Evolutionary conservation across 208 protist genomes (phyloP).

Genomic region (Kentomonas sorsogonicus): DNA sequence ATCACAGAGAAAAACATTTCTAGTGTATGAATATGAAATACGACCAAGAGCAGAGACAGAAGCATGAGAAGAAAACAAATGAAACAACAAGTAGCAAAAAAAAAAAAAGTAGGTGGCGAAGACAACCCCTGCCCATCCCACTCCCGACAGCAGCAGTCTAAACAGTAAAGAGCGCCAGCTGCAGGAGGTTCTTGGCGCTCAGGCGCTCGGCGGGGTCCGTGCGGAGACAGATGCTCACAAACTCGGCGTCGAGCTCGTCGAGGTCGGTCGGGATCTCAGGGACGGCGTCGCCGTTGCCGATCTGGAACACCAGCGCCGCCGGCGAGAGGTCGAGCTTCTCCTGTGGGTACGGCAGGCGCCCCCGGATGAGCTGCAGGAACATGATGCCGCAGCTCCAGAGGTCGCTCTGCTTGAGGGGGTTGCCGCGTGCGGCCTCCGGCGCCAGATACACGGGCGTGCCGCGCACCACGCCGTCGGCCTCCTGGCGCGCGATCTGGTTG

Average conservation of each 20-base stretch:
- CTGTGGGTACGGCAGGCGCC: constrained; percentile 64
- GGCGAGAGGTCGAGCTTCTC: constrained; percentile 40
- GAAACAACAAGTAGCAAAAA: constrained; percentile 9
- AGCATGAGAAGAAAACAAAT: constrained; percentile 12
- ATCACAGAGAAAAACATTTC: too few species aligned
- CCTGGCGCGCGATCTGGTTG: constrained; percentile 57
- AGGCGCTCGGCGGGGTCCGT: constrained; percentile 42
- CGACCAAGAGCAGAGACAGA: too few species aligned
- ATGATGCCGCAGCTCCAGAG: constrained; percentile 88
- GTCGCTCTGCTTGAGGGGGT: constrained; percentile 65
- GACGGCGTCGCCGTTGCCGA: constrained; percentile 52
- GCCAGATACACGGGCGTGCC: constrained; percentile 88
- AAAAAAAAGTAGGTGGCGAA: too few species aligned
- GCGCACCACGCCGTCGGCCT: constrained; percentile 45
- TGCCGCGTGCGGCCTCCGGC: constrained; percentile 76
- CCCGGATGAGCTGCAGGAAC: constrained; percentile 82
- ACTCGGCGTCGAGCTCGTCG: constrained; percentile 56
- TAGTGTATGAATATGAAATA: too few species aligned
- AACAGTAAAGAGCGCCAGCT: constrained; percentile 66
- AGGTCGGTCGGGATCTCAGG: constrained; percentile 57
- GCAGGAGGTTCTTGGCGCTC: constrained; percentile 49
- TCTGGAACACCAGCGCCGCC: constrained; percentile 69
- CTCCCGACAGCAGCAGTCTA: too few species aligned
- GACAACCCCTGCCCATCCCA: too few species aligned
- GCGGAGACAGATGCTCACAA: constrained; percentile 61